These are phyloP conservation scores for Aspergillus latus DNA, from an alignment of 2,329 filamentous ascomycete genomes.

Conservation along the genomic window DNA sequence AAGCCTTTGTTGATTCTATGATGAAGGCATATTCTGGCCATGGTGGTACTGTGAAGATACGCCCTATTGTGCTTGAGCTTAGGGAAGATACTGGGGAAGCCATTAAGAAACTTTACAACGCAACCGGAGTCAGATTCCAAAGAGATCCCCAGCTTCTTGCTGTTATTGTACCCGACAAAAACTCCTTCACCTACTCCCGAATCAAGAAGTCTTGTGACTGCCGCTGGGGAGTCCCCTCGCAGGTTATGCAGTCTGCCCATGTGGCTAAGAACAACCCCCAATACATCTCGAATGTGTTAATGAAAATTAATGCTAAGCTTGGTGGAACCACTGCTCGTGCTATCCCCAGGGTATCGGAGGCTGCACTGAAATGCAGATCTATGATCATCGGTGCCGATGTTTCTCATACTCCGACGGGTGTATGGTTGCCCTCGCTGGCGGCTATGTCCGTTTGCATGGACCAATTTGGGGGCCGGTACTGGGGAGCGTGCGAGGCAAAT, in stretches of 20 bases:
- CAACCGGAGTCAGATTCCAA: conserved; percentile 55
- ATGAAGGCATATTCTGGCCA: conserved; percentile 60
- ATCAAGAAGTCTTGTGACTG: conserved; percentile 90
- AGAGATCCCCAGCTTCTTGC: conserved; percentile 72
- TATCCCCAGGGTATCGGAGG: conserved; percentile 42
- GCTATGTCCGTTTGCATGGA: conserved; percentile 85
- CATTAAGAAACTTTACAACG: conserved; percentile 56
- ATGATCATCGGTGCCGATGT: conserved; percentile 92
- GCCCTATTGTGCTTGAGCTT: conserved; percentile 48
- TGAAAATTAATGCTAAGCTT: conserved; percentile 97
- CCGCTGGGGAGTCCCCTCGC: conserved; percentile 77
- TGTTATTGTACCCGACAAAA: conserved; percentile 71
- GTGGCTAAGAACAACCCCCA: conserved; percentile 70
- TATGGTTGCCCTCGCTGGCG: conserved; percentile 70
- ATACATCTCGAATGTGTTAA: conserved; percentile 88
- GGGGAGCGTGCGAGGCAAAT: conserved; percentile 78
- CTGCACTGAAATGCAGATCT: conserved; percentile 50
- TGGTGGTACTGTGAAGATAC: conserved; percentile 56
- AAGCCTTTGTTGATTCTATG: conserved; percentile 62
- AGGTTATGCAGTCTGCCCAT: conserved; percentile 72
- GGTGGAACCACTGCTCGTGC: conserved; percentile 71
- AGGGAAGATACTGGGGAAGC: conserved; percentile 52
- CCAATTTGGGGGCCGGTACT: conserved; percentile 68
- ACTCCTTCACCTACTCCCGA: conserved; percentile 71
- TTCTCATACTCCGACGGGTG: conserved; percentile 74